Percentiles rank a stretch among this genome's conserved stretches.
phyloP scores from a whole-genome alignment of 352 stramenopile genomes.

The Blastocystis sp. region DNA sequence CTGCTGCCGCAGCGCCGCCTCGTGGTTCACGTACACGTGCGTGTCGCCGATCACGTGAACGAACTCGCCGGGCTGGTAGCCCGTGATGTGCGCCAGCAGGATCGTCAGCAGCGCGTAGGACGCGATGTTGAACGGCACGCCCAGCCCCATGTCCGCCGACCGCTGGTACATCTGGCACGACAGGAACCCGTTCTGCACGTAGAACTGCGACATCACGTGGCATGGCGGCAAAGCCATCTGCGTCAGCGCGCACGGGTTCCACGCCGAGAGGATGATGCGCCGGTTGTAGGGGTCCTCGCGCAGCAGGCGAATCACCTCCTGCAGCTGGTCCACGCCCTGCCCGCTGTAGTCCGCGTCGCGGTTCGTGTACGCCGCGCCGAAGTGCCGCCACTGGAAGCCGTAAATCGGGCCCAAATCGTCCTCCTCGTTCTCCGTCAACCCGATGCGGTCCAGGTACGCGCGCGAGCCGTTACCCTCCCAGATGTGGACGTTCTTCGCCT shows the following conservation, averaged over 20 bases:
- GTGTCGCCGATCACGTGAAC: slow-evolving; percentile 97
- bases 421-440: slow-evolving; percentile 87
- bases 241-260: slow-evolving; percentile 92
- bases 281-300: slow-evolving; percentile 92
- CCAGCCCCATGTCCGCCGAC: slow-evolving; percentile 96
- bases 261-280: slow-evolving; percentile 95
- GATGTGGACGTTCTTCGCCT: slow-evolving; percentile 96
- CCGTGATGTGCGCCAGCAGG: slow-evolving; percentile 89
- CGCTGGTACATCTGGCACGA: slow-evolving; percentile 97
- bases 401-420: slow-evolving; percentile 94
- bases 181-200: slow-evolving; percentile 80
- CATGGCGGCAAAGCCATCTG: slow-evolving; percentile 97
- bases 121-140: slow-evolving; percentile 99
- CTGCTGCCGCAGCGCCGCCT: slow-evolving; percentile 92
- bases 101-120: slow-evolving; percentile 94
- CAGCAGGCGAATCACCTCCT: slow-evolving; percentile 94
- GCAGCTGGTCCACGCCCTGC: slow-evolving; percentile 96
- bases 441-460: slow-evolving; percentile 86
- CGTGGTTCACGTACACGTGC: slow-evolving; percentile 98
- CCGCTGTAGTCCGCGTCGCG: slow-evolving; percentile 96
- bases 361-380: slow-evolving; percentile 93
- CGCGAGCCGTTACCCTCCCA: slow-evolving; percentile 98
- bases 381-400: slow-evolving; percentile 95
- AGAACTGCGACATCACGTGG: slow-evolving; percentile 98
- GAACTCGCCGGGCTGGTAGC: slow-evolving; percentile 86